These are phyloP conservation scores for Parachaetomium inaequale DNA, from an alignment of 495 filamentous ascomycete genomes.

Conservation along the genomic window DNA sequence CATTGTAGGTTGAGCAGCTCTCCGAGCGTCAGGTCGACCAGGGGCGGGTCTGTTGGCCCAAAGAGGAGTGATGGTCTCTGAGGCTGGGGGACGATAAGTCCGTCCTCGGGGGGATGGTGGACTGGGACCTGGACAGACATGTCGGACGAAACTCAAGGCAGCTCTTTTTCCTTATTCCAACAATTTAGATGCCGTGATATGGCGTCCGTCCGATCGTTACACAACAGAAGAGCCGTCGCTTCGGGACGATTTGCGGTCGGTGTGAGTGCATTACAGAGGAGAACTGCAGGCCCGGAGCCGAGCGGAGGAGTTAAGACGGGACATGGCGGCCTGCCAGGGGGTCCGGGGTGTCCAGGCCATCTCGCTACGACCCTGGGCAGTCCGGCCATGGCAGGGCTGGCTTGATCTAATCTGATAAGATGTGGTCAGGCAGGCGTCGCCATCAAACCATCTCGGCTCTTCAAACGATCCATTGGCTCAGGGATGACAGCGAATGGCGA, in stretches of 20 bases:
- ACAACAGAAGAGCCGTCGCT: background rate
- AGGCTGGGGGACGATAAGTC: slow-evolving; percentile 29
- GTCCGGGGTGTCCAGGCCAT: background rate
- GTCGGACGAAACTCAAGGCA: background rate
- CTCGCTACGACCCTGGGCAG: background rate
- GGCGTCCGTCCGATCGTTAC: background rate
- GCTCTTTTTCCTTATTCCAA: background rate
- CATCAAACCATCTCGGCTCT: background rate
- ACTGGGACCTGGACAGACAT: slow-evolving; percentile 22
- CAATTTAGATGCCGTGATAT: background rate
- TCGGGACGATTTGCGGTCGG: background rate
- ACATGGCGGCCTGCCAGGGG: background rate
- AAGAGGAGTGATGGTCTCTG: slow-evolving; percentile 52
- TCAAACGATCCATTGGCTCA: background rate
- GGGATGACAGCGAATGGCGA: too few relatives aligned
- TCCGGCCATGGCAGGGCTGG: background rate
- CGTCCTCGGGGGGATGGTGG: slow-evolving; percentile 20
- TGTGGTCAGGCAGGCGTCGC: slow-evolving; percentile 3
- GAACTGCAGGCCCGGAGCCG: slow-evolving; percentile 14
- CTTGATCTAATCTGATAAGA: slow-evolving; percentile 32
- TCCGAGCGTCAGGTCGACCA: slow-evolving; percentile 60
- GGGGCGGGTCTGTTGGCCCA: slow-evolving; percentile 56
- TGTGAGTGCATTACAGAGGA: background rate
- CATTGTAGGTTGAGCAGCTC: slow-evolving; percentile 61
- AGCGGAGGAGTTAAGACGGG: slow-evolving; percentile 4